A percentile compares a stretch with the other conserved stretches of the same genome.
Conservation (phyloP, 176 grass and related monocot genomes). For the Zoysia pacifica region DNA sequence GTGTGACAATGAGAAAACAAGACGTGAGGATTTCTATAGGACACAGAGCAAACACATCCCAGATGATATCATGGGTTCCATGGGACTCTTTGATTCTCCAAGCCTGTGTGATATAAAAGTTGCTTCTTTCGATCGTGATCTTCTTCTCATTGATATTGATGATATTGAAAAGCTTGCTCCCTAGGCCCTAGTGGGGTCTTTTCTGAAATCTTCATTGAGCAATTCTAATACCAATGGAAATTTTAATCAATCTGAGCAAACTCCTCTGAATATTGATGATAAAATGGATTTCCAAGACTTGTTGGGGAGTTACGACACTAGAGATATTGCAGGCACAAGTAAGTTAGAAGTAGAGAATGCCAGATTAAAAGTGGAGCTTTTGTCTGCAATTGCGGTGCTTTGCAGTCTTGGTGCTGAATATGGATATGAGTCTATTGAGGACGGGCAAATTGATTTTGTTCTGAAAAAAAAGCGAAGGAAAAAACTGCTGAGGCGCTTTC, state of each 20-base stretch:
- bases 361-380: conserved; percentile 89
- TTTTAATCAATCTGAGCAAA: conserved; percentile 61
- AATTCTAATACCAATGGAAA: conserved; percentile 28
- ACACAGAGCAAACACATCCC: conserved; percentile 77
- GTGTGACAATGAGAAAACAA: conserved; percentile 78
- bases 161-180: conserved; percentile 83
- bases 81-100: conserved; percentile 89
- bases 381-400: conserved; percentile 76
- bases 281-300: conserved; percentile 66
- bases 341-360: conserved; percentile 95
- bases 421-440: conserved; percentile 66
- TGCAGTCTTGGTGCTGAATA: conserved; percentile 66
- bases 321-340: conserved; percentile 85
- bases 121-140: conserved; percentile 68
- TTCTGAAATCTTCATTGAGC: conserved; percentile 48
- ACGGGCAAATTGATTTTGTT: conserved; percentile 59
- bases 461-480: conserved; percentile 61
- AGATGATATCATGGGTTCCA: conserved; percentile 70
- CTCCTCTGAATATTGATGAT: conserved; percentile 48
- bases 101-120: conserved; percentile 87
- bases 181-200: conserved; percentile 55
- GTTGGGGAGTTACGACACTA: conserved; percentile 56
- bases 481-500: conserved; percentile 75
- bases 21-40: conserved; percentile 73
- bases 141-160: conserved; percentile 79